Percentiles rank a stretch among this genome's conserved stretches.
These are phyloP conservation scores for Lasiodiplodia citricola DNA, from an alignment of 2,329 filamentous ascomycete genomes.

Conservation along the genomic window DNA sequence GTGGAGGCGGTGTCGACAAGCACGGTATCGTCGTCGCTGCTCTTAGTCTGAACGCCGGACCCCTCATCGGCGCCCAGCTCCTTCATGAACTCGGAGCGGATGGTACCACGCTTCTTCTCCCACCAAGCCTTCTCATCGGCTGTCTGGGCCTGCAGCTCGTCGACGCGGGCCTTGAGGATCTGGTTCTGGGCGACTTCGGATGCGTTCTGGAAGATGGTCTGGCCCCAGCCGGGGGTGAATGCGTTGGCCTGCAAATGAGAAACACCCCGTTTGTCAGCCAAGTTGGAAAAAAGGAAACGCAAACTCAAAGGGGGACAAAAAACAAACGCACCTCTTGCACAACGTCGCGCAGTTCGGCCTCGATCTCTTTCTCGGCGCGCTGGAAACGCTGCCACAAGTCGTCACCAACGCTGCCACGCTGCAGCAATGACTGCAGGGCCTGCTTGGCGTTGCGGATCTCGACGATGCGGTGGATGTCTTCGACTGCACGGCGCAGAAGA, in stretches of 20 bases:
- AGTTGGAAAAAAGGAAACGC: not conserved
- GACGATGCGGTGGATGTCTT: constrained; percentile 92
- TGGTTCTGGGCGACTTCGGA: constrained; percentile 93
- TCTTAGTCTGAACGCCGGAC: constrained; percentile 31
- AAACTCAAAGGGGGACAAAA: no score
- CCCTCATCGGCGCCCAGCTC: constrained; percentile 67
- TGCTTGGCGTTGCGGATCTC: constrained; percentile 88
- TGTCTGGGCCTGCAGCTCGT: constrained; percentile 74
- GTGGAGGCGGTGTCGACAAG: constrained; percentile 67
- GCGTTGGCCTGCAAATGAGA: constrained; percentile 75
- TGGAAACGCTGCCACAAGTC: constrained; percentile 93
- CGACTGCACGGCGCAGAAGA: constrained; percentile 83
- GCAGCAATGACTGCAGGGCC: constrained; percentile 80
- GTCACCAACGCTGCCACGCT: constrained; percentile 91
- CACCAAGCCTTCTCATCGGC: constrained; percentile 86
- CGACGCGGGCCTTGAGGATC: constrained; percentile 73
- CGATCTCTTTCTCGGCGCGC: constrained; percentile 95
- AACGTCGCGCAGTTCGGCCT: constrained; percentile 92
- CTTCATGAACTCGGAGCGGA: constrained; percentile 80
- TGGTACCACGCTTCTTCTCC: constrained; percentile 78
- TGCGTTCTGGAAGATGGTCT: constrained; percentile 94
- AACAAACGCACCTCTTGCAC: constrained; percentile 75
- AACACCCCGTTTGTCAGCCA: constrained; percentile 31
- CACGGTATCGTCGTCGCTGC: constrained; percentile 75
- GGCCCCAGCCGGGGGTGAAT: constrained; percentile 86